Evolutionary conservation across 2,329 filamentous ascomycete genomes (phyloP), one percentile per base, ranked within the genome.

Genomic region (Hymenoscyphus fraxineus): DNA sequence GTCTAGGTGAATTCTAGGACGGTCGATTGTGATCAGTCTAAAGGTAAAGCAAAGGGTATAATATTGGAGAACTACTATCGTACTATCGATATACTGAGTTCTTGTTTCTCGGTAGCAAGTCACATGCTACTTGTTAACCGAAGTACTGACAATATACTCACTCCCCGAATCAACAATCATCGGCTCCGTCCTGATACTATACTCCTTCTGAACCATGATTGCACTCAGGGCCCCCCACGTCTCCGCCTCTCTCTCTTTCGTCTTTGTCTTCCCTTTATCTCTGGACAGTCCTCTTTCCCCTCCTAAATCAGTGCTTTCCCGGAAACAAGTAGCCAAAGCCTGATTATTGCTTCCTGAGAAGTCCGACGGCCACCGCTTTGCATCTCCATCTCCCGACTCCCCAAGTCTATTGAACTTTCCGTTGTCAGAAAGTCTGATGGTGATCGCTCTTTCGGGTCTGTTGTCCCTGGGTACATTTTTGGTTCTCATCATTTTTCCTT

Each of bases 191-290:
- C n/a, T 38, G 19, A 63, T 54, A 19, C 27, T 38, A 59, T 41
- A 59, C 31, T 55, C 61, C 22, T 59, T 63, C 16, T 58, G 54
- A 9, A 63, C 61, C 41, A 63, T 39, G 32, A 63, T 63, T 13
- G 55, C 61, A 27, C 16, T 57, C n/a, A 47, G 12, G 40, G 27
- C 44, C 9, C 59, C 40, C 39, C 16, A 41, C 10, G 13, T 32
- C 41, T 41, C 44, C 41, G 2, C 32, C 2, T 27, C 19, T 27
- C 16, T 31, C 15, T 13, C 38, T 27, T 19, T 39, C 1, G 12
- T 22, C 22, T n/a, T 31, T 19, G 12, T 47, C 19, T n/a, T 51
- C 15, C 39, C 15, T 27, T 4, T 2, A 2, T 2, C 51, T 12
- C 27, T 32, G n/a, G n/a, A n/a, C n/a, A n/a, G n/a, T 27, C 19